phyloP scores from a whole-genome alignment of 2,329 filamentous ascomycete genomes.

The Escovopsis weberi region DNA sequence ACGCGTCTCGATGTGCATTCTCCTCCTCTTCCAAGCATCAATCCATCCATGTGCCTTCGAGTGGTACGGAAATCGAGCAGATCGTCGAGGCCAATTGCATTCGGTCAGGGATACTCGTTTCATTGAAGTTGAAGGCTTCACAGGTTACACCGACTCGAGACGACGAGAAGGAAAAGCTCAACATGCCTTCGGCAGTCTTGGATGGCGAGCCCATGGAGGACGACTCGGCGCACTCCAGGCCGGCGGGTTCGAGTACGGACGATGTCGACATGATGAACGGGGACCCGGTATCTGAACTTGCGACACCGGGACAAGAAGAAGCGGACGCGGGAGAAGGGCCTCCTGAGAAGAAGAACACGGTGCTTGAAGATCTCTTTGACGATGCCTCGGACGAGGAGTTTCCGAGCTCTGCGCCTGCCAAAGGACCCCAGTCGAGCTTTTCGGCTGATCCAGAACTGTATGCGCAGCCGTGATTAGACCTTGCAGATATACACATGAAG shows the following conservation, averaged over 20 bases:
- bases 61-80: no score
- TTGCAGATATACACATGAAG: no score
- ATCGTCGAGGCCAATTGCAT: no score
- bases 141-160: no score
- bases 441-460: no score
- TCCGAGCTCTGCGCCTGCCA: slow-evolving; percentile 31
- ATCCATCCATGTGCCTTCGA: no score
- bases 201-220: slow-evolving; percentile 23
- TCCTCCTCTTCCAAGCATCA: no score
- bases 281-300: slow-evolving; percentile 4
- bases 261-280: slow-evolving; percentile 26
- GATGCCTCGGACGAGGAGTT: slow-evolving; percentile 49
- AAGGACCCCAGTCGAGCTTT: slow-evolving; percentile 7
- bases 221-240: slow-evolving; percentile 12
- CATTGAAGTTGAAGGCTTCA: no score
- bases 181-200: slow-evolving; percentile 14
- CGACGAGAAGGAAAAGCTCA: slow-evolving; percentile 9
- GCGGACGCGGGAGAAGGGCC: no score
- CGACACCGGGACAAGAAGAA: neutral
- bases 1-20: slow-evolving; percentile 1
- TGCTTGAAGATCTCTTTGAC: slow-evolving; percentile 44
- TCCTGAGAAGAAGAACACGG: slow-evolving; percentile 28
- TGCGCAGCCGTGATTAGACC: no score
- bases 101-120: no score
- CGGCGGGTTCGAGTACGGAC: slow-evolving; percentile 9